phyloP scores from a whole-genome alignment of 306 rosid species.

The Pueraria montana region DNA sequence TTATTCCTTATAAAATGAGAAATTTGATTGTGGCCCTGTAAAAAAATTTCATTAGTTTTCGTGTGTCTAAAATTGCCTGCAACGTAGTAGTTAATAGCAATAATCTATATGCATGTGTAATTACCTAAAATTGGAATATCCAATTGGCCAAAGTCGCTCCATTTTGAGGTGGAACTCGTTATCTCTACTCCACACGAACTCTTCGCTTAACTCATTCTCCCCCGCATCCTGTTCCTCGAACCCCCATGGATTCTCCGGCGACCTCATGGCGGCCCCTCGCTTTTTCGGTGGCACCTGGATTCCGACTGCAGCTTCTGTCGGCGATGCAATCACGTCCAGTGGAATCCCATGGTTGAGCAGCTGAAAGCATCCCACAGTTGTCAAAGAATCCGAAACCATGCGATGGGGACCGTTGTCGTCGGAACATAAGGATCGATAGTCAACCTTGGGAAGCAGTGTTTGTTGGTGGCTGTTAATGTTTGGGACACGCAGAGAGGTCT shows the following conservation, averaged over 20 bases:
- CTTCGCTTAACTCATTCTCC: not conserved
- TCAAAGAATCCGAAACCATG: not conserved
- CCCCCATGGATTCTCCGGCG: too few relatives aligned
- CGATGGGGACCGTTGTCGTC: not conserved
- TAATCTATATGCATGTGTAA: not conserved
- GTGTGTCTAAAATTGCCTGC: too few relatives aligned
- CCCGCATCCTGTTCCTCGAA: too few relatives aligned
- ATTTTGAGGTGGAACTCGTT: constrained; percentile 60
- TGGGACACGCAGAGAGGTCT: not conserved
- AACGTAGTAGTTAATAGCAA: not conserved
- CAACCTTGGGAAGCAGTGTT: not conserved
- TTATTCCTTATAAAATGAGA: too few relatives aligned
- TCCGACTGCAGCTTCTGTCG: not conserved
- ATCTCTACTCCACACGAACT: constrained; percentile 41
- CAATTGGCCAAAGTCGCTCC: constrained; percentile 68
- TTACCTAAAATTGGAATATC: constrained; percentile 74
- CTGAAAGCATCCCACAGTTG: not conserved
- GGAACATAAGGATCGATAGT: too few relatives aligned
- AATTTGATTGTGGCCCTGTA: too few relatives aligned
- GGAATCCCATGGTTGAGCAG: not conserved
- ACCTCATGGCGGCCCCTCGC: too few relatives aligned
- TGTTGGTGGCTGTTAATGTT: not conserved
- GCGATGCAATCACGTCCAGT: not conserved
- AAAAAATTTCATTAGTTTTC: too few relatives aligned
- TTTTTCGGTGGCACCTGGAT: not conserved